Conservation (phyloP, 352 stramenopile genomes). For the Blastocystis sp. region DNA sequence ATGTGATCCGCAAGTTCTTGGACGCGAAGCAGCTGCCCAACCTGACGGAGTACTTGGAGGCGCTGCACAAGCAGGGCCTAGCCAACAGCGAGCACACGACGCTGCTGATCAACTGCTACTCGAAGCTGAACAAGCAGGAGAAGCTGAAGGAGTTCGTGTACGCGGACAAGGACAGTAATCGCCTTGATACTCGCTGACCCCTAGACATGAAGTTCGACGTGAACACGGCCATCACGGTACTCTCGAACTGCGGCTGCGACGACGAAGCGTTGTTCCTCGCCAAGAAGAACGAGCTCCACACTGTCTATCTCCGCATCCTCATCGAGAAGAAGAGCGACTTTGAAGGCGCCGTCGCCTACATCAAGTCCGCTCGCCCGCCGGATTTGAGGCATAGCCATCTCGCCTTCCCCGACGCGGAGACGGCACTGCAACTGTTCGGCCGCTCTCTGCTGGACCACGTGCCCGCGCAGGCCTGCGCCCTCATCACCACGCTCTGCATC, state of each 20-base stretch:
- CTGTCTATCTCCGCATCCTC: constrained; percentile 87
- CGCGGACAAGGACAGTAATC: constrained; percentile 75
- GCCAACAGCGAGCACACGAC: constrained; percentile 87
- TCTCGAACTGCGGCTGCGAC: constrained; percentile 84
- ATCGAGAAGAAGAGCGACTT: constrained; percentile 83
- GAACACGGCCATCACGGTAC: constrained; percentile 83
- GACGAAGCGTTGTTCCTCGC: constrained; percentile 83
- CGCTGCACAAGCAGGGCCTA: constrained; percentile 79
- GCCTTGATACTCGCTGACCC: constrained; percentile 41
- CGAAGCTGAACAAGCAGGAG: constrained; percentile 81
- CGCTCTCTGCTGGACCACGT: constrained; percentile 83
- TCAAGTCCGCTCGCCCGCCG: constrained; percentile 70
- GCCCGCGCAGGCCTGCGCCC: constrained; percentile 81
- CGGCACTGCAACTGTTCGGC: constrained; percentile 83
- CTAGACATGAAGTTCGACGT: constrained; percentile 82
- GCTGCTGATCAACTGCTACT: constrained; percentile 88
- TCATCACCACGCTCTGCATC: constrained; percentile 84
- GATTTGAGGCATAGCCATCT: constrained; percentile 4
- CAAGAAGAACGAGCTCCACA: constrained; percentile 81
- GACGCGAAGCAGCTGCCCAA: constrained; percentile 93
- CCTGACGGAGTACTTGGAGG: constrained; percentile 91
- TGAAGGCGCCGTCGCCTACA: constrained; percentile 84
- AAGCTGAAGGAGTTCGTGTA: constrained; percentile 88
- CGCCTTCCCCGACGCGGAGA: constrained; percentile 74
- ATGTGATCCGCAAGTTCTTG: constrained; percentile 94